Evolutionary conservation across 257 asterid species (phyloP), one percentile per base, ranked within the genome.

Genomic region (Cynanchum wilfordii): DNA sequence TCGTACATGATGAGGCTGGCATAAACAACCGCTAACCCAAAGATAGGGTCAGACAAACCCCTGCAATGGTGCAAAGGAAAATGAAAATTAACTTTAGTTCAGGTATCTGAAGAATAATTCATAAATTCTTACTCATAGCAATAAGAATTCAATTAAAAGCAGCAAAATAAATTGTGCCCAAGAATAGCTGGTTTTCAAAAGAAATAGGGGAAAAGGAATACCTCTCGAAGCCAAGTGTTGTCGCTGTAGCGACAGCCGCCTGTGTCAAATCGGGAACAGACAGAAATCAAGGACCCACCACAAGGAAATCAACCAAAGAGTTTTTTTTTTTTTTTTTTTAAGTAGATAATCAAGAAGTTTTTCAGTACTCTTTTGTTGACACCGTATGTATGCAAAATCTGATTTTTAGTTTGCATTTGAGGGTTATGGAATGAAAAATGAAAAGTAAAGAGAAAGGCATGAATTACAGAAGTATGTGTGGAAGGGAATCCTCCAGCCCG

Each of bases 401-500:
- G 42, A 27, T 59, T 29, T 59, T 59, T 59, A 27, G 42, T 29
- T 12, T 27, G n/a, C 38, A 27, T 59, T 24, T 27, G 66, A 9
- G 66, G 10, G n/a, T 27, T 27, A 71, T 4, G 57, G 55, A 19
- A 44, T 25, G 47, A 40, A 68, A 54, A 5, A 13, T 33, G 68
- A 12, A 36, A 8, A 5, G 0, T 20, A 54, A 27, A 54, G 13
- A 2, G 29, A 19, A 27, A 57, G 67, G n/a, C 24, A 22, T 24
- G 8, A 58, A 60, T 82, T 85, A 90, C 97, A 63, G 97, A 93
- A 66, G 98, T 89, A 84, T 93, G 98, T 0, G 96, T 87, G 54
- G 98, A 93, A 82, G 98, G 98, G 73, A 93, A 86, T 9, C 98
- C 97, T 76, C 97, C 98, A 80, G 97, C 78, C 45, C 82, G 87